Conservation (phyloP, 2,329 filamentous ascomycete species). For the Colletotrichum theobromicola region DNA sequence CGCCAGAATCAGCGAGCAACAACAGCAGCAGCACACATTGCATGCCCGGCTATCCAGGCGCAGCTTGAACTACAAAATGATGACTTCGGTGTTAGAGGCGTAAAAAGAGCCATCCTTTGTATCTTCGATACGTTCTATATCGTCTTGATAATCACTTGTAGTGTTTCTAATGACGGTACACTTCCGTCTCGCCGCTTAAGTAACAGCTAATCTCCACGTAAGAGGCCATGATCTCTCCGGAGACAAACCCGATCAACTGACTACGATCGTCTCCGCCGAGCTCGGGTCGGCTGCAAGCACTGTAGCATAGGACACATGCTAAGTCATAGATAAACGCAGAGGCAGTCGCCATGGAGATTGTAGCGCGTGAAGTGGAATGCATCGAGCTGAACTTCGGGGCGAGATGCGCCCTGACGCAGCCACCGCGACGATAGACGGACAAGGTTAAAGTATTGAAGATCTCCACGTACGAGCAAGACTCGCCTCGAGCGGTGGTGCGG, state of each 20-base stretch:
- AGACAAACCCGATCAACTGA: background rate
- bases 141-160: background rate
- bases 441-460: too few species aligned
- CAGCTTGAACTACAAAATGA: background rate
- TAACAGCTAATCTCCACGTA: background rate
- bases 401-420: too few species aligned
- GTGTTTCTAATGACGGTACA: background rate
- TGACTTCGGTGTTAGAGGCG: background rate
- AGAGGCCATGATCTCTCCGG: background rate
- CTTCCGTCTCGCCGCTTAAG: background rate
- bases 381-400: too few species aligned
- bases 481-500: too few species aligned
- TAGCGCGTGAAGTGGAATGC: too few species aligned
- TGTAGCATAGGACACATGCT: background rate
- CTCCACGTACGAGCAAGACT: too few species aligned
- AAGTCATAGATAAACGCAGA: background rate
- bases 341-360: background rate
- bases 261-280: background rate
- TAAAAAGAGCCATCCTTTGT: background rate
- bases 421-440: too few species aligned
- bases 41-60: too few species aligned
- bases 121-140: background rate
- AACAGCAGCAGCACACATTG: too few species aligned
- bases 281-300: background rate
- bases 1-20: too few species aligned